Conservation (phyloP, 768 basidiomycete genomes). For the Porphyrellus cyaneotinctus region DNA sequence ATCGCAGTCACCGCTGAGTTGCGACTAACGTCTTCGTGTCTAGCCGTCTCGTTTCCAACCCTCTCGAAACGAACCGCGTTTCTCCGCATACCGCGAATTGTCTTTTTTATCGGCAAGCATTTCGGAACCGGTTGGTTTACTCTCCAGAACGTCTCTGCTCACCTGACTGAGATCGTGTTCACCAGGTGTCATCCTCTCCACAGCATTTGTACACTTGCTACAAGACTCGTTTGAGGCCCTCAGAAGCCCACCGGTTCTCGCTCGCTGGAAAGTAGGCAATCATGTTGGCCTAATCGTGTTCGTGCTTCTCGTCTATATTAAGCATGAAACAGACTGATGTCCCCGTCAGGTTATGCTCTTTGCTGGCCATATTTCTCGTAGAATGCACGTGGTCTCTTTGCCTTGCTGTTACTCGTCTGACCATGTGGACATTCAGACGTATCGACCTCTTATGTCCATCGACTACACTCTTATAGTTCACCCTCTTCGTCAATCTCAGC, state of each 20-base stretch:
- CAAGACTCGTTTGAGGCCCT: slow-evolving; percentile 71
- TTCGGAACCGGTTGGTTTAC: slow-evolving; percentile 64
- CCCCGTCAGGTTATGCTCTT: slow-evolving; percentile 50
- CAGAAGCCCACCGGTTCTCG: slow-evolving; percentile 41
- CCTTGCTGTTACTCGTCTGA: not conserved
- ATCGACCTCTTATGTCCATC: slow-evolving; percentile 73
- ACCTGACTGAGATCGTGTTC: not conserved
- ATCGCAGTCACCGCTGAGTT: not conserved
- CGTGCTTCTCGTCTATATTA: slow-evolving; percentile 26
- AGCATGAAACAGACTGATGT: not conserved
- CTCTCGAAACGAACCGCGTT: slow-evolving; percentile 51
- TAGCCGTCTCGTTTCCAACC: slow-evolving; percentile 72
- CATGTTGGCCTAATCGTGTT: slow-evolving; percentile 74
- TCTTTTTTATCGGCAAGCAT: slow-evolving; percentile 86
- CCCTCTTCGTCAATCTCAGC: slow-evolving; percentile 38
- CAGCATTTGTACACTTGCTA: slow-evolving; percentile 77
- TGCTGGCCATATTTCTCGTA: slow-evolving; percentile 70
- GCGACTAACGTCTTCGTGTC: not conserved
- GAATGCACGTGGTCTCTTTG: slow-evolving; percentile 57
- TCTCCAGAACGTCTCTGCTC: not conserved
- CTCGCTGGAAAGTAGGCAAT: slow-evolving; percentile 47
- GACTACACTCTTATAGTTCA: slow-evolving; percentile 60
- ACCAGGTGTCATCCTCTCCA: slow-evolving; percentile 75
- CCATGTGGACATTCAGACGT: slow-evolving; percentile 43
- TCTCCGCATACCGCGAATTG: slow-evolving; percentile 58